Base-by-base conservation (phyloP, 2,329 filamentous ascomycete species). In the Cordyceps farinosa region DNA sequence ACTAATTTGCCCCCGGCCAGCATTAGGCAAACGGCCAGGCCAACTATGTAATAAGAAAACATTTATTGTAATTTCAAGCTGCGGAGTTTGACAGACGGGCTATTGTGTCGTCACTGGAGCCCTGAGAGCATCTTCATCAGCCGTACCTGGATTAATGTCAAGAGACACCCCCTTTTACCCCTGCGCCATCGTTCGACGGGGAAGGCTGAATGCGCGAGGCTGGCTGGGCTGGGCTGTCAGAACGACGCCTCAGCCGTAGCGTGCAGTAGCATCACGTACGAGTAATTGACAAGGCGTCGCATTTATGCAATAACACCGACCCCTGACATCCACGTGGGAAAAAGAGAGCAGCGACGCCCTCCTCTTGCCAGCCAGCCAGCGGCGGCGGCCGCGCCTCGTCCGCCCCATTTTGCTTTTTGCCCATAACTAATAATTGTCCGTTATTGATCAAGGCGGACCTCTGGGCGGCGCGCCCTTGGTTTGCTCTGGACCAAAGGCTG, bases 251-350 rank as follows among this genome's bases (percentile, higher is more conserved):
- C 57, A 60, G 45, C 47, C 57, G 57, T 44, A 40, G 56, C 34
- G 4, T 48, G 44, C 44, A 58, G 53, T 13, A 45, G 17, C 29
- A 56, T 29, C 40, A 27, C 17, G 17, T 32, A 40, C 56, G 44
- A 42, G 58, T 45, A 29, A 36, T 22, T 53, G 48, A 45, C 44
- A 22, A 47, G 56, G n/a, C 34, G 38, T 38, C 36, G 27, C n/a
- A n/a, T 29, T n/a, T 17, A 36, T 45, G 17, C 6, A 44, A 40
- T 54, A 54, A 27, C 32, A n/a, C 32, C 6, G n/a, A 36, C 57
- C 57, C 57, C 38, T 61, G 58, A 32, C 48, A 30, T 42, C 58
- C 58, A 61, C 58, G 58, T 61, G 58, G 58, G 29, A 53, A 61
- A 22, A 22, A 22, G 22, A 22, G 34, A 30, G n/a, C 36, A 15